Conservation (phyloP, 108 stramenopile species). For the Fistulifera pelliculosa region DNA sequence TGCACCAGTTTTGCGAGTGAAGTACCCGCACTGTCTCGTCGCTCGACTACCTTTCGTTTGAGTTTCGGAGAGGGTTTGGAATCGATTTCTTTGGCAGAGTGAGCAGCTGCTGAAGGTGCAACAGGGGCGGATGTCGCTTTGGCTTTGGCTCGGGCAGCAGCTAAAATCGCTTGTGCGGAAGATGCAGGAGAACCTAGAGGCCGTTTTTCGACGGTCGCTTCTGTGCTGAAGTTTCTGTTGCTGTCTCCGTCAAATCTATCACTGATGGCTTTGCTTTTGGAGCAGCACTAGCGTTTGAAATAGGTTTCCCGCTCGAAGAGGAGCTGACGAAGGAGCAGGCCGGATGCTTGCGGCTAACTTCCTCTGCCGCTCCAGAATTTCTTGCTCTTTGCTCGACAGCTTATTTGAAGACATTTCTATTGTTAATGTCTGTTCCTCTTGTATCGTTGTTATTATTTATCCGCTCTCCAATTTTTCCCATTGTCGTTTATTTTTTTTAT, state of each 20-base stretch:
- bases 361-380: conserved; percentile 7
- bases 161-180: not conserved
- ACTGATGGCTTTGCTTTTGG: not conserved
- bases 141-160: not conserved
- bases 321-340: not conserved
- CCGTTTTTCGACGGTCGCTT: not conserved
- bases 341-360: conserved; percentile 1
- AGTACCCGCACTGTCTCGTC: not conserved
- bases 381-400: conserved; percentile 6
- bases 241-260: not conserved
- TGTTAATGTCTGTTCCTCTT: too few species aligned
- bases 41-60: not conserved
- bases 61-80: not conserved
- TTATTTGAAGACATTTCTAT: not conserved
- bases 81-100: not conserved
- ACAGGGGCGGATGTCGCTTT: not conserved
- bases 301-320: not conserved
- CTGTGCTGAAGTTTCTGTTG: not conserved
- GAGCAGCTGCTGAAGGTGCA: not conserved
- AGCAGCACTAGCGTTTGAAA: not conserved
- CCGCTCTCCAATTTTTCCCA: too few species aligned
- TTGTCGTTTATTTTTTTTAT: too few species aligned
- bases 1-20: not conserved
- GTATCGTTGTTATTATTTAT: too few species aligned
- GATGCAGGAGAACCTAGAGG: not conserved